A percentile compares a stretch with the other conserved stretches of the same genome.
Evolutionary conservation across 805 yeast genomes (phyloP).

Genomic region (Metschnikowia arizonensis): DNA sequence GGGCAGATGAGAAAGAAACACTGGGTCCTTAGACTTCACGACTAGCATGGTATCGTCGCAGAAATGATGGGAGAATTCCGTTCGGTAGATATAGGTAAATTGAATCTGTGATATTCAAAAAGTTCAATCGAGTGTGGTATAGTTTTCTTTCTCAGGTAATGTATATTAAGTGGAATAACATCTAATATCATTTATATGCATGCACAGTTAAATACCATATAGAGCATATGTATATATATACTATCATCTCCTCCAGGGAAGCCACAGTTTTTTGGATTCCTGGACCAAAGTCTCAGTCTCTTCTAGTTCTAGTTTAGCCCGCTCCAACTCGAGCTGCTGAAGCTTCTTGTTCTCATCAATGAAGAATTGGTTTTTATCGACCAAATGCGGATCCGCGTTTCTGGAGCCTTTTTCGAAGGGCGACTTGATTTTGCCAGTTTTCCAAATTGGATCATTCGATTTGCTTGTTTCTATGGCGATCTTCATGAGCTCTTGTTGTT

Average conservation of each 20-base stretch:
- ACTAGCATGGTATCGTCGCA: not conserved
- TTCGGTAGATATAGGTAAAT: not conserved
- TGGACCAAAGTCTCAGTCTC: conserved; percentile 19
- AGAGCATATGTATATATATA: not conserved
- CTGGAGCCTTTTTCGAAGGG: conserved; percentile 59
- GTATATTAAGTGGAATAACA: not conserved
- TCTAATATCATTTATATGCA: not conserved
- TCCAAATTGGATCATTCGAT: conserved; percentile 79
- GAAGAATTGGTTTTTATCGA: conserved; percentile 46
- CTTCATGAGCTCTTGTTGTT: conserved; percentile 66
- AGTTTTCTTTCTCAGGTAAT: not conserved
- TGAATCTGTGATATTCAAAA: not conserved
- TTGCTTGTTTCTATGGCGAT: conserved; percentile 60
- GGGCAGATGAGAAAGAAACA: conserved; percentile 7
- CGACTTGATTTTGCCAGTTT: conserved; percentile 61
- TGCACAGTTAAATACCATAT: not conserved
- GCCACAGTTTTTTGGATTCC: conserved; percentile 23
- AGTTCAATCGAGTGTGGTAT: not conserved
- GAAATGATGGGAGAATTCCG: not conserved
- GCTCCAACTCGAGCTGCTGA: conserved; percentile 32
- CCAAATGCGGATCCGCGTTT: conserved; percentile 31
- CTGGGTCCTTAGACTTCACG: not conserved
- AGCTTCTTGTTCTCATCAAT: conserved; percentile 41
- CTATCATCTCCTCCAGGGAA: conserved; percentile 15
- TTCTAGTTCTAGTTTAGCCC: conserved; percentile 15